These are phyloP conservation scores for Phytophthora rubi DNA, from an alignment of 352 stramenopile species.

Conservation along the genomic window DNA sequence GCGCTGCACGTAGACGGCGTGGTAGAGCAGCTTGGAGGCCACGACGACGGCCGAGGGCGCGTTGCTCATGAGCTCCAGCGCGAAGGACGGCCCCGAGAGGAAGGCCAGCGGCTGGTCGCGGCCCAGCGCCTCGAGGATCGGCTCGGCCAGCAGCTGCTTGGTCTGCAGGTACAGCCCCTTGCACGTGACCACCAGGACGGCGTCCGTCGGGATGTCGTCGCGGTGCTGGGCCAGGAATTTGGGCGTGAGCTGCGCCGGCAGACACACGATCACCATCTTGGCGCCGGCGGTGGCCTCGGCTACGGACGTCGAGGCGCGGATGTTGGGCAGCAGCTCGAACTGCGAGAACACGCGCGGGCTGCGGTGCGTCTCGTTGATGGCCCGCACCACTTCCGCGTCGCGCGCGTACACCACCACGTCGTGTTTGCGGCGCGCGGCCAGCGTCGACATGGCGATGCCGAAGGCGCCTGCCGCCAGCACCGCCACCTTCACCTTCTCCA, in stretches of 20 bases:
- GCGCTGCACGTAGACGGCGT: slow-evolving; percentile 87
- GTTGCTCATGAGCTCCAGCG: slow-evolving; percentile 96
- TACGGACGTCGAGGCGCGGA: slow-evolving; percentile 92
- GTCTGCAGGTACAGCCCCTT: slow-evolving; percentile 97
- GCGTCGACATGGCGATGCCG: slow-evolving; percentile 94
- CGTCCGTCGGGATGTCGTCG: slow-evolving; percentile 86
- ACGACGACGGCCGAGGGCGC: slow-evolving; percentile 96
- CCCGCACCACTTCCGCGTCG: slow-evolving; percentile 67
- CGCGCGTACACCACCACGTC: slow-evolving; percentile 93
- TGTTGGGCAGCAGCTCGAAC: slow-evolving; percentile 78
- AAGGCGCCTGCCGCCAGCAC: slow-evolving; percentile 96
- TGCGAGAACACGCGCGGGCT: slow-evolving; percentile 94
- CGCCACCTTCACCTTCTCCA: slow-evolving; percentile 83
- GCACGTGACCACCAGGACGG: slow-evolving; percentile 93
- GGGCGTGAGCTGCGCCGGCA: slow-evolving; percentile 95
- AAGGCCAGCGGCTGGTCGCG: slow-evolving; percentile 95
- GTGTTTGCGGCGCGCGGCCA: slow-evolving; percentile 91
- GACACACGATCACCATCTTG: slow-evolving; percentile 95
- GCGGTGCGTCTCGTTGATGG: slow-evolving; percentile 93
- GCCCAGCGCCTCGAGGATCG: slow-evolving; percentile 92
- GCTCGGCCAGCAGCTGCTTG: slow-evolving; percentile 95
- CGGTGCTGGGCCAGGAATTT: slow-evolving; percentile 90
- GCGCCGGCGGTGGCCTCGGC: slow-evolving; percentile 86
- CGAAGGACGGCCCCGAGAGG: slow-evolving; percentile 95
- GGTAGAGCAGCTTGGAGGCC: slow-evolving; percentile 92